Conservation (phyloP, 2,329 filamentous ascomycete species). For the Dothideomycetes sp. region DNA sequence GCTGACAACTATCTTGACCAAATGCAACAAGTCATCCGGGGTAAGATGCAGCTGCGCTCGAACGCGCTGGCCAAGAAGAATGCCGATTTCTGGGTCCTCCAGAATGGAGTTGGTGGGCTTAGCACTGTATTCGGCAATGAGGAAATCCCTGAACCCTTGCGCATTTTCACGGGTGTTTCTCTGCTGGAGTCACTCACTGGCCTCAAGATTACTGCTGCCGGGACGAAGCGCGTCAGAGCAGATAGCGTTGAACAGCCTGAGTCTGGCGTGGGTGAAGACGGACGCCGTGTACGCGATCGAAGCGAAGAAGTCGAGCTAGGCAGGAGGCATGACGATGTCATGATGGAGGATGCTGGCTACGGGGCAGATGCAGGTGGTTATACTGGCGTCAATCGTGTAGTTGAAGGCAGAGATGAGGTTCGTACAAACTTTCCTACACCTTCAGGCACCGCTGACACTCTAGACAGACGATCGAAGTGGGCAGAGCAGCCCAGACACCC, state of each 20-base stretch:
- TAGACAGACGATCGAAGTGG: slow-evolving; percentile 52
- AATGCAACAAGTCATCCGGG: slow-evolving; percentile 42
- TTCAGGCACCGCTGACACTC: background rate
- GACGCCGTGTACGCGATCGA: slow-evolving; percentile 18
- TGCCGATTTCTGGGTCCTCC: slow-evolving; percentile 50
- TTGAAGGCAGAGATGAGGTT: background rate
- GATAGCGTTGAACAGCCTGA: slow-evolving; percentile 17
- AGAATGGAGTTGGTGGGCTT: slow-evolving; percentile 43
- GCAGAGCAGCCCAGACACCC: slow-evolving; percentile 54
- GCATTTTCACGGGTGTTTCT: slow-evolving; percentile 45
- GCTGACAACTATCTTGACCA: slow-evolving; percentile 47
- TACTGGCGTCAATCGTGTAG: background rate
- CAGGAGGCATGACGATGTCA: background rate
- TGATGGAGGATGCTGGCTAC: slow-evolving; percentile 6
- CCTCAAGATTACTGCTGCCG: slow-evolving; percentile 1
- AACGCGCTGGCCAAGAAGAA: slow-evolving; percentile 47
- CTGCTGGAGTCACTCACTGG: slow-evolving; percentile 38
- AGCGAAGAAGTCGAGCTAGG: slow-evolving; percentile 16
- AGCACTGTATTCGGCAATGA: slow-evolving; percentile 34
- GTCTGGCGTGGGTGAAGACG: slow-evolving; percentile 10
- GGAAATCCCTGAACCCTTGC: slow-evolving; percentile 39
- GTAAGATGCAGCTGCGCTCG: slow-evolving; percentile 22
- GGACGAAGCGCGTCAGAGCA: slow-evolving; percentile 17
- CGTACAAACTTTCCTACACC: background rate
- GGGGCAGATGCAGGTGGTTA: background rate